Percentiles rank a stretch among this genome's conserved stretches.
phyloP scores from a whole-genome alignment of 345 rosid species.

The Bretschneidera sinensis region DNA sequence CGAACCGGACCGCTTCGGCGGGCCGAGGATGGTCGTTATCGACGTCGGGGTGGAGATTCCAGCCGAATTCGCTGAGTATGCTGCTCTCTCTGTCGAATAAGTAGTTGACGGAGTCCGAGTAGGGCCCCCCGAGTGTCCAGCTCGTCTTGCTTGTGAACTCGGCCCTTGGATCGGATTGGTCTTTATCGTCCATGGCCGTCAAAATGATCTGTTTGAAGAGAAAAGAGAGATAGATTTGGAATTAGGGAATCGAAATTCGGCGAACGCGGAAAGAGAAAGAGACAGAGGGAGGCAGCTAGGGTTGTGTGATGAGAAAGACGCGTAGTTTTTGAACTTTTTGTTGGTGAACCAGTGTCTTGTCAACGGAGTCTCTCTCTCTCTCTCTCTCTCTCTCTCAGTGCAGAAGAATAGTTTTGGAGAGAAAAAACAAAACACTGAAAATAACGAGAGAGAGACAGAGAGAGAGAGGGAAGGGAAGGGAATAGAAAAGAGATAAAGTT shows the following conservation, averaged over 20 bases:
- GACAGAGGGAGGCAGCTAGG: slow-evolving; percentile 39
- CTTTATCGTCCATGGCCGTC: slow-evolving; percentile 29
- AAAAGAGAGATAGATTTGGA: too few species aligned
- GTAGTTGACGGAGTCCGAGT: slow-evolving; percentile 40
- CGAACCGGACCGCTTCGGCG: slow-evolving; percentile 14
- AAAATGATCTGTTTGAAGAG: neutral
- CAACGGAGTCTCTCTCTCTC: slow-evolving; percentile 3
- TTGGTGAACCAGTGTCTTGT: slow-evolving; percentile 9
- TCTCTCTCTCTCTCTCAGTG: too few species aligned
- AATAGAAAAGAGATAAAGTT: slow-evolving; percentile 21
- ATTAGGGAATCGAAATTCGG: neutral
- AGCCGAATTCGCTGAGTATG: slow-evolving; percentile 60
- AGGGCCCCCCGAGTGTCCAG: slow-evolving; percentile 34
- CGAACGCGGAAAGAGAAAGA: neutral
- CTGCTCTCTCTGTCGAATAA: slow-evolving; percentile 46
- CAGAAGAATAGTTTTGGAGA: too few species aligned
- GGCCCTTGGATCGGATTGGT: slow-evolving; percentile 37
- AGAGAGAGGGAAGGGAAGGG: too few species aligned
- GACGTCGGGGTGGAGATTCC: slow-evolving; percentile 46
- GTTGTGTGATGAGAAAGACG: slow-evolving; percentile 45
- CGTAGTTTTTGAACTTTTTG: slow-evolving; percentile 20
- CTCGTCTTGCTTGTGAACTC: slow-evolving; percentile 26
- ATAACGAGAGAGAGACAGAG: slow-evolving; percentile 14
- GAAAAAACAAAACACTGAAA: too few species aligned
- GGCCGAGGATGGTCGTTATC: too few species aligned